Base-by-base conservation (phyloP, 2,329 filamentous ascomycete species). In the Stachybotrys echinatus region DNA sequence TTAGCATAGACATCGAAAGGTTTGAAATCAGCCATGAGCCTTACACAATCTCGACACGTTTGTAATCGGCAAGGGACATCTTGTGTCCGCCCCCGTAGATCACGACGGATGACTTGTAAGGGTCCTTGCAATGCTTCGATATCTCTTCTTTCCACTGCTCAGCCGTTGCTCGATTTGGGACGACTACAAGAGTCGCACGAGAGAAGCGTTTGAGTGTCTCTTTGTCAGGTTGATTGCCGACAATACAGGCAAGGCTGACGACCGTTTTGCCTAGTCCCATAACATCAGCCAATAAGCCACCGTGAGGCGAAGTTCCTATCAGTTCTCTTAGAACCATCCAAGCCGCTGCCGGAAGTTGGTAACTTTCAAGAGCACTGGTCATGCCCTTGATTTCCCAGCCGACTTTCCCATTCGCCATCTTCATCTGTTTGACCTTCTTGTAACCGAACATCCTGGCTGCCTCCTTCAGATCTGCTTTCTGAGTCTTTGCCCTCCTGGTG, bases 181-280 rank as follows among this genome's bases (percentile, higher is more conserved):
- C 62, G 5, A 73, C 54, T 0, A 73, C 50, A 8, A 73, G 46
- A 0, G 70, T 73, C 0, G 56, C 52, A 0, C 55, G 52, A 64
- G 69, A 73, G 58, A 65, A 76, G 0, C 58, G 51, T 0, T 45
- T 27, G 0, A 46, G 45, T 5, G 76, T 67, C 19, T 74, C 68
- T 10, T 69, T 51, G 0, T 67, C 56, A 0, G 71, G 75, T 0
- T 72, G 74, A 10, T 84, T 77, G 1, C 80, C 79, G 1, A 87
- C 72, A 50, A 94, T 85, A 27, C 94, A 75, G 1, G 89, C 80
- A n/a, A 96, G 74, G 22, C 83, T 82, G 56, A 89, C 87, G 12
- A 95, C 82, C 17, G 83, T 87, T 62, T 87, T 87, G 0, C 84
- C 84, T 1, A 87, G 61, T 0, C 84, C 84, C 80, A 85, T 84